Evolutionary conservation across 257 asterid species (phyloP).

Genomic region (Salvia splendens): DNA sequence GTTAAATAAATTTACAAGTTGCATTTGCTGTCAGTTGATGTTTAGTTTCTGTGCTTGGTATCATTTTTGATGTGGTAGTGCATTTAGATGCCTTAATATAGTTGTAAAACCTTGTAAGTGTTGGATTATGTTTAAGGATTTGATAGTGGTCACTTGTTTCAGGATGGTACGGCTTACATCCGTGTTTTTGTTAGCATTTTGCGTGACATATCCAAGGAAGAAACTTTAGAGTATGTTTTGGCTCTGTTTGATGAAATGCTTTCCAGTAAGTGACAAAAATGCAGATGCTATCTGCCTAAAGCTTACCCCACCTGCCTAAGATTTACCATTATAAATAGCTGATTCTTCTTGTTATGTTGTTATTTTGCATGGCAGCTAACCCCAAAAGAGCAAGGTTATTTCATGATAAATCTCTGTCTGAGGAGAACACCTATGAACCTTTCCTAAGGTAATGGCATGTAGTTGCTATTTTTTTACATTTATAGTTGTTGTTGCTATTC

Average conservation of each 20-base stretch:
- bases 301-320: not conserved
- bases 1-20: not conserved
- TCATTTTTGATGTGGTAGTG: constrained; percentile 30
- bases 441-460: constrained; percentile 64
- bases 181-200: constrained; percentile 75
- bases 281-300: not conserved
- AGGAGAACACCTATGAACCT: constrained; percentile 84
- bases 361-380: constrained; percentile 58
- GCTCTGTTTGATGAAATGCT: constrained; percentile 89
- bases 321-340: constrained; percentile 27
- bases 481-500: constrained; percentile 2
- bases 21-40: not conserved
- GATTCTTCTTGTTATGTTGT: constrained; percentile 11
- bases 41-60: constrained; percentile 18
- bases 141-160: constrained; percentile 34
- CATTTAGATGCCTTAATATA: constrained; percentile 8
- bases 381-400: constrained; percentile 84
- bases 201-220: constrained; percentile 81
- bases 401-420: constrained; percentile 68
- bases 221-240: constrained; percentile 83
- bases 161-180: constrained; percentile 92
- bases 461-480: constrained; percentile 18
- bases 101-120: constrained; percentile 4
- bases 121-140: constrained; percentile 17
- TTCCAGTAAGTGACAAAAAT: constrained; percentile 50